These are phyloP conservation scores for Ogataea philodendri DNA, from an alignment of 805 yeast species.

Conservation along the genomic window DNA sequence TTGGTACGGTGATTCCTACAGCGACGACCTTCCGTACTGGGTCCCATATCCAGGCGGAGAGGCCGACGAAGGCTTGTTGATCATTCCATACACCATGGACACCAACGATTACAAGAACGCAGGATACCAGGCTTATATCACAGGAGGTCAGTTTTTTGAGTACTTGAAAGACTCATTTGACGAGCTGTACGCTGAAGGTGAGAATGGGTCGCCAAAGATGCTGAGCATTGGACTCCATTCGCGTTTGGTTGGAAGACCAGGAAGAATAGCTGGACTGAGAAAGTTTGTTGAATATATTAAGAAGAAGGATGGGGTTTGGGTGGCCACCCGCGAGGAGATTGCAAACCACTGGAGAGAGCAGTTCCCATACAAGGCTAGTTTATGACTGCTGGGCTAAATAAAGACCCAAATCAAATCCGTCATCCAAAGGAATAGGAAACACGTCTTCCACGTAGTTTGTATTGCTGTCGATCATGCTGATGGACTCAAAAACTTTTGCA, in stretches of 20 bases:
- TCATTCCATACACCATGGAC: constrained; percentile 31
- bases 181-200: constrained; percentile 36
- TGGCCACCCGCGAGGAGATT: constrained; percentile 38
- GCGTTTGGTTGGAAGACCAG: constrained; percentile 38
- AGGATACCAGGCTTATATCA: constrained; percentile 25
- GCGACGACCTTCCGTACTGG: constrained; percentile 40
- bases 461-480: constrained; percentile 14
- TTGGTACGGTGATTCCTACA: constrained; percentile 37
- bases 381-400: constrained; percentile 8
- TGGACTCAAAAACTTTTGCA: constrained; percentile 15
- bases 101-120: constrained; percentile 29
- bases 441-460: constrained; percentile 16
- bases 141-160: constrained; percentile 28
- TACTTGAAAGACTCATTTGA: constrained; percentile 38
- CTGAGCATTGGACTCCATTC: constrained; percentile 38
- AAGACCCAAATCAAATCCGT: constrained; percentile 11
- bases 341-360: constrained; percentile 24
- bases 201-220: constrained; percentile 28
- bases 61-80: constrained; percentile 24
- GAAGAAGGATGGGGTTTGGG: constrained; percentile 36
- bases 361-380: constrained; percentile 12
- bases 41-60: constrained; percentile 23
- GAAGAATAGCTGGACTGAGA: constrained; percentile 34
- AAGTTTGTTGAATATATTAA: constrained; percentile 36
- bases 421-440: constrained; percentile 18